Evolutionary conservation across 129 eudicot species (phyloP), one percentile per base, ranked within the genome.

Genomic region (Chrysanthemum makinoi): DNA sequence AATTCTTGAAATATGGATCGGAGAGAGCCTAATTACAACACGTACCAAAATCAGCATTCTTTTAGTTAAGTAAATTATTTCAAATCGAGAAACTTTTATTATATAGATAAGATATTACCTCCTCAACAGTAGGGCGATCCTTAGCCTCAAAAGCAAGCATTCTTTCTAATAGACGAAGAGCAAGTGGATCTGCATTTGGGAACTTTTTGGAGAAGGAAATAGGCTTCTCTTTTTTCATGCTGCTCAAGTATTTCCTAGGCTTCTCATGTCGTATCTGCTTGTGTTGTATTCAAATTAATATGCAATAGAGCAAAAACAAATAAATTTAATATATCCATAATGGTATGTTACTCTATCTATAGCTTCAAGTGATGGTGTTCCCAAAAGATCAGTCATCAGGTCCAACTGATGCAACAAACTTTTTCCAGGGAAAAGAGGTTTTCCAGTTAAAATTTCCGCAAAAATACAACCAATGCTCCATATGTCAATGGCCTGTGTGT

Each of bases 381-480:
- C 63, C 24, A 3, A 56, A n/a, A 17, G 69, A 79, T 93, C 98
- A 2, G 98, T 93, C 96, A 93, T 93, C 22, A 93, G 63, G 72
- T 93, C 98, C 85, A 93, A 77, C 76, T 93, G 98, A 71, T 93
- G 98, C 47, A 93, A 96, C 30, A 93, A 95, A 69, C 89, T 89
- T 68, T 93, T 89, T 50, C 98, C 98, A 2, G 98, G 98, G 46
- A 93, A 93, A 52, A 93, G 87, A 6, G 98, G 98, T 64, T 93
- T 89, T 49, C 96, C 92, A 1, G 96, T 93, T 67, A 93, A 77
- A 76, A 93, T 91, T 71, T 93, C 98, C 12, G 98, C 86, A 83
- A 93, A 93, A 51, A 93, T 93, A 83, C 98, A 93, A 11, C 98
- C 98, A 78, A 93, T 93, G 81, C 98, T 93, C 98, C 98, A 93